A percentile compares a stretch with the other conserved stretches of the same genome.
phyloP scores from a whole-genome alignment of 768 basidiomycete genomes.

The Mycena metata region DNA sequence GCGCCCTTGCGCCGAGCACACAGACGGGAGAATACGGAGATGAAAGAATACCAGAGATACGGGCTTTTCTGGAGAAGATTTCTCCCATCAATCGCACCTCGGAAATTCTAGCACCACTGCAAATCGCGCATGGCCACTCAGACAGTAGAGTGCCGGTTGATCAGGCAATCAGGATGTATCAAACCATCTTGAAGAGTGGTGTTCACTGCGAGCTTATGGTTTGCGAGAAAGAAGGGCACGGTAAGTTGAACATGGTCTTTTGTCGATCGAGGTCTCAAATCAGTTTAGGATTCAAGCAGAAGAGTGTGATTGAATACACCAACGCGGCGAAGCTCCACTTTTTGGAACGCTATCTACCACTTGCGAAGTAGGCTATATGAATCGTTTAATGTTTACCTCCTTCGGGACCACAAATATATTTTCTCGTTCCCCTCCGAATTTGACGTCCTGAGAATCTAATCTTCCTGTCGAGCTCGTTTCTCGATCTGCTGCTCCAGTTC shows the following conservation, averaged over 20 bases:
- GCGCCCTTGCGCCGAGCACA: constrained; percentile 51
- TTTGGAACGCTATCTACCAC: constrained; percentile 50
- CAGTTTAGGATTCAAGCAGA: constrained; percentile 56
- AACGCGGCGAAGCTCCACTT: constrained; percentile 56
- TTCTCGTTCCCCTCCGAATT: too few relatives aligned
- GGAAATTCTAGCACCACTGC: constrained; percentile 52
- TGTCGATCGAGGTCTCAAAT: not conserved
- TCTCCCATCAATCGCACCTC: constrained; percentile 55
- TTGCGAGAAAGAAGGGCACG: constrained; percentile 59
- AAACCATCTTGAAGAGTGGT: constrained; percentile 46
- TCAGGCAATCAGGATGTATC: constrained; percentile 55
- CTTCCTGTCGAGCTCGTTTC: too few relatives aligned
- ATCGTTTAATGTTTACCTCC: too few relatives aligned
- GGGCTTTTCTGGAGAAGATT: constrained; percentile 53
- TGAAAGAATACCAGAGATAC: constrained; percentile 52
- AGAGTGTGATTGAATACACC: constrained; percentile 58
- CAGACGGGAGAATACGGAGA: constrained; percentile 58
- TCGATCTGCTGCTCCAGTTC: too few relatives aligned
- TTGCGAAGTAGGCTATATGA: not conserved
- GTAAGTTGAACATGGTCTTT: constrained; percentile 41
- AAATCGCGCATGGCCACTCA: constrained; percentile 58
- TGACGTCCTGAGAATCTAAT: too few relatives aligned
- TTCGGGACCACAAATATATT: too few relatives aligned
- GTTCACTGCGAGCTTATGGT: constrained; percentile 53
- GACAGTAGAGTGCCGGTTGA: constrained; percentile 56